Base-by-base conservation (phyloP, 1,139 yeast species). In the Pichia sp. region DNA sequence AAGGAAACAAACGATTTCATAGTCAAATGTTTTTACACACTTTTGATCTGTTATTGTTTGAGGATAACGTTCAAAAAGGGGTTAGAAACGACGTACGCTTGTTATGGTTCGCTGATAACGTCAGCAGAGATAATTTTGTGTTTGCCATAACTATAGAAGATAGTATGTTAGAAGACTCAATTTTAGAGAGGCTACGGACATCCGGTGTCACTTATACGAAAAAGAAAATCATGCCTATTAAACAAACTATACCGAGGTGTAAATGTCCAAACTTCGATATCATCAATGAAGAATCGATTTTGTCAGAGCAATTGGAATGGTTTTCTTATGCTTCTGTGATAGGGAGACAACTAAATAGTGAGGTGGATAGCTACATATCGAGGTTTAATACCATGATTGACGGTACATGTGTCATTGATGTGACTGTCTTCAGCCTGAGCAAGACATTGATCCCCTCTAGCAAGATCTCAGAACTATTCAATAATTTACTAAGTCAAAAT, bases 61-160 rank as follows among this genome's bases (percentile, higher is more conserved):
- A 46, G 35, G 30, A 48, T 28, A 41, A 30, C 17, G 14, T 48
- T 25, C 35, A 35, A 5, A 18, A 34, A 14, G 54, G 55, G 7
- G 50, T 53, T 19, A 52, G 54, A 28, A 52, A 55, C 32, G 55
- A 52, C 39, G 54, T 59, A 5, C 54, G 72, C 31, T 46, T 68
- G 23, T 18, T 58, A n/a, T 68, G 72, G 72, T 66, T 63, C 24
- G 51, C 59, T 4, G 56, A 62, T 8, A 62, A 64, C 36, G 55
- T 44, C 12, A 36, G 31, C 11, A 17, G 22, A 4, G 40, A 45
- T 10, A 24, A 10, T 3, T 43, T 44, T 25, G 21, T 34, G 12
- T 45, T 51, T 20, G 41, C 38, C 10, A n/a, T 45, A 1, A 33
- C 39, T 7, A 31, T 37, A 19, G 42, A 40, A 20, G 28, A 22